Evolutionary conservation across 371 early-diverging fungal genomes (phyloP).

Genomic region (Mucor lusitanicus): DNA sequence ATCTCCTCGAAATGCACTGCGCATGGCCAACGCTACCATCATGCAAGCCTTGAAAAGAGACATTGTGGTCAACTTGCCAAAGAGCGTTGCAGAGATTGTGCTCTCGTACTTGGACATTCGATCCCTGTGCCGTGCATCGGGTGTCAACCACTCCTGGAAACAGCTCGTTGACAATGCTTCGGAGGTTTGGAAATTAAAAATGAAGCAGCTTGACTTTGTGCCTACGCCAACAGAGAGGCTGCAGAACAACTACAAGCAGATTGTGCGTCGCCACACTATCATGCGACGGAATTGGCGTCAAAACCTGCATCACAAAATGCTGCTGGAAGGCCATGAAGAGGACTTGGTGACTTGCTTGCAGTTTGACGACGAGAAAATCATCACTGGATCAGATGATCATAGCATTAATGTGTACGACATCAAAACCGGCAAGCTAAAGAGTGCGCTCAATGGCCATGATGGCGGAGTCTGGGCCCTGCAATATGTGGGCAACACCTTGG

Average conservation of each 20-base stretch:
- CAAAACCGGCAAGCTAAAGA: conserved; percentile 67
- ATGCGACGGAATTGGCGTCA: conserved; percentile 84
- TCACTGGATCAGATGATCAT: conserved; percentile 90
- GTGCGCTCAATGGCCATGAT: conserved; percentile 87
- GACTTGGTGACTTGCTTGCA: conserved; percentile 93
- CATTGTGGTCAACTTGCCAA: conserved; percentile 79
- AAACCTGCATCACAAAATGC: conserved; percentile 71
- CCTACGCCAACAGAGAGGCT: conserved; percentile 3
- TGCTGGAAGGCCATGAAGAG: conserved; percentile 79
- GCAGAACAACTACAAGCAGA: conserved; percentile 61
- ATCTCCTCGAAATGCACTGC: conserved; percentile 63
- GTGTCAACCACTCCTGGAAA: conserved; percentile 80
- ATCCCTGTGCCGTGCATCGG: conserved; percentile 80
- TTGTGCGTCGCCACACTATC: conserved; percentile 76
- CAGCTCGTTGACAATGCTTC: conserved; percentile 75
- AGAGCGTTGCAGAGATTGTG: conserved; percentile 74
- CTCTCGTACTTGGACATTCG: conserved; percentile 78
- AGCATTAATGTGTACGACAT: conserved; percentile 90
- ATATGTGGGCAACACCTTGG: conserved; percentile 84
- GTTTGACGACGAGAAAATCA: conserved; percentile 90
- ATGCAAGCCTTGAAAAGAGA: conserved; percentile 85
- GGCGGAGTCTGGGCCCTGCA: conserved; percentile 99
- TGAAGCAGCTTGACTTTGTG: conserved; percentile 54
- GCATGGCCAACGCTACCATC: conserved; percentile 81
- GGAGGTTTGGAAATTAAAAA: conserved; percentile 58